Evolutionary conservation across 1,284 basidiomycete genomes (phyloP), one percentile per base, ranked within the genome.

Genomic region (Singerocomus rubriflavus): DNA sequence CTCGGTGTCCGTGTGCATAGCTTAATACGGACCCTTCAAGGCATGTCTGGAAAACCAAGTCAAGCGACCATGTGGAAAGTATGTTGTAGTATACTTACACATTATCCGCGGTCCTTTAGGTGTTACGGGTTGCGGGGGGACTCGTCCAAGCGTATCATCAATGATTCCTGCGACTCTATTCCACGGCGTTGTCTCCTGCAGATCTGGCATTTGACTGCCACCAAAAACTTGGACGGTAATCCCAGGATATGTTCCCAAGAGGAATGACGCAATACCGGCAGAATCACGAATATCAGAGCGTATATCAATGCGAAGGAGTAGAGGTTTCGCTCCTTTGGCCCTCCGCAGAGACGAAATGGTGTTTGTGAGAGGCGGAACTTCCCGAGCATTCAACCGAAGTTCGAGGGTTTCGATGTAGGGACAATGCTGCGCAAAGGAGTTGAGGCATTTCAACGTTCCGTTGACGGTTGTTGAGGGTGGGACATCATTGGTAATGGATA

Each of bases 271-370:
- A 13, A 59, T 57, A 5, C 44, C 44, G 0, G 50, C 21, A 5
- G 58, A 56, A 33, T 63, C 59, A 27, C 61, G 61, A 30, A 60
- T 42, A 4, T 61, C 58, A 7, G 61, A 60, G n/a, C 52, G 52
- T 16, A 48, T 6, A 43, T 60, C 58, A 7, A 60, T 50, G 14
- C 35, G 35, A 14, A 60, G 51, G 6, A 36, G 5, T 0, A 53
- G 17, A 0, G 47, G 41, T 29, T 49, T 57, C 1, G 46, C 29
- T 6, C 51, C 52, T 8, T 40, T 35, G 4, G 37, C 49, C 11
- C 58, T 48, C 26, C 37, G 55, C 4, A 21, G 13, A 8, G 45
- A 3, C 3, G 36, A 6, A 0, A 5, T 3, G 14, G 41, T 0
- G 9, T 35, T 25, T 1, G 17, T n/a, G 4, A 45, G 21, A 0